phyloP scores from a whole-genome alignment of 139 green algal species.

The Chlamydomonas incerta region DNA sequence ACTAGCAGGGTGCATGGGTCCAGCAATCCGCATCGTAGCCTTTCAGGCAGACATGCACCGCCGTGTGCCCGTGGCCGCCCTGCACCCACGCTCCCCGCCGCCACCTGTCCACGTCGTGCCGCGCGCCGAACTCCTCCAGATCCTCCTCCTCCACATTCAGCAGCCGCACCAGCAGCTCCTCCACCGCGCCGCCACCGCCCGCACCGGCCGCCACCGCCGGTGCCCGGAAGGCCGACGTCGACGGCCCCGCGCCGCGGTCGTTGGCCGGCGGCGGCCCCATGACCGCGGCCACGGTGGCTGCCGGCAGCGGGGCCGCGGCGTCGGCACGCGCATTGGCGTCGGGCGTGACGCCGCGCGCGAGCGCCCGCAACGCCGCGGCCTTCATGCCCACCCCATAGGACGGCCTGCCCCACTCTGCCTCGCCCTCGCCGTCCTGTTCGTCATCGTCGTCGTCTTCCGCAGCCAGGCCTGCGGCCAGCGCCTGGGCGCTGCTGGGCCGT shows the following conservation, averaged over 20 bases:
- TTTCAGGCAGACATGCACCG: too few species aligned
- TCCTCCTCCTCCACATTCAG: constrained; percentile 50
- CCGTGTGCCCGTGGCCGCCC: too few species aligned
- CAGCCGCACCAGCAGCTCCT: constrained; percentile 50
- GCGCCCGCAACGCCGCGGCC: constrained; percentile 57
- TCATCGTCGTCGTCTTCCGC: too few species aligned
- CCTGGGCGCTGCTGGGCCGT: too few species aligned
- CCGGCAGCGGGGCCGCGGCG: neutral
- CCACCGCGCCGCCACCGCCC: neutral
- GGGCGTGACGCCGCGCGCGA: constrained; percentile 50
- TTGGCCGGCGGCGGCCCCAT: neutral
- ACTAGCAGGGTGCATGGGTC: too few species aligned
- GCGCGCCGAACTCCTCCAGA: constrained; percentile 17
- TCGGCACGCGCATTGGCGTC: constrained; percentile 23
- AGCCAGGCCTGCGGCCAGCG: too few species aligned
- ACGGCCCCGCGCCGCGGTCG: too few species aligned
- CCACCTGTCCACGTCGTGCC: neutral
- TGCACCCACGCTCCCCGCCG: neutral
- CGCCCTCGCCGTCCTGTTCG: too few species aligned
- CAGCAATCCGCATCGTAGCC: too few species aligned
- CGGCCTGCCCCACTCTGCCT: neutral
- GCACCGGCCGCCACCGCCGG: too few species aligned
- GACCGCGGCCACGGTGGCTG: neutral
- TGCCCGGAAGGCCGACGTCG: too few species aligned
- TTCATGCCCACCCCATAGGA: constrained; percentile 53